phyloP scores from a whole-genome alignment of 495 filamentous ascomycete genomes.

The Xylaria longipes region DNA sequence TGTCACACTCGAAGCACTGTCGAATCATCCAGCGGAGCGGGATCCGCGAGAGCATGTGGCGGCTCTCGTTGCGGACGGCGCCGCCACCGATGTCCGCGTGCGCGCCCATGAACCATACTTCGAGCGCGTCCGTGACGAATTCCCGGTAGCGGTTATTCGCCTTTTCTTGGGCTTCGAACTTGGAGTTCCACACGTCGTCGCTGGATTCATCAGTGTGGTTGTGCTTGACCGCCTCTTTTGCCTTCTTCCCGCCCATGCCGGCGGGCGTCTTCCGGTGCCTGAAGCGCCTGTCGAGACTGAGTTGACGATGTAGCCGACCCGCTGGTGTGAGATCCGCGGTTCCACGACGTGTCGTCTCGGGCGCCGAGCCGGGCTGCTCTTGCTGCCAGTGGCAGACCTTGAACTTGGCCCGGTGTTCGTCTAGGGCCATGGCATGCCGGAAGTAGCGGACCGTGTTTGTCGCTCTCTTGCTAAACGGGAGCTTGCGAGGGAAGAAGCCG shows the following conservation, averaged over 20 bases:
- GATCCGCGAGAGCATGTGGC: slow-evolving; percentile 55
- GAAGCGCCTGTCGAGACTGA: neutral
- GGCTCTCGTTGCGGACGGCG: slow-evolving; percentile 38
- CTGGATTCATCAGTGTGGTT: slow-evolving; percentile 10
- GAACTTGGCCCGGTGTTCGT: slow-evolving; percentile 50
- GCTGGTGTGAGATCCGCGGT: slow-evolving; percentile 15
- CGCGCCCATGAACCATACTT: slow-evolving; percentile 48
- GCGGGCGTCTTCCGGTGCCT: neutral
- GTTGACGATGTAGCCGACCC: neutral
- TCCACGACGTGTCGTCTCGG: neutral
- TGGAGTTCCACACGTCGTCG: slow-evolving; percentile 21
- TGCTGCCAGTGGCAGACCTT: slow-evolving; percentile 44
- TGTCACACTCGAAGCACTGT: slow-evolving; percentile 50
- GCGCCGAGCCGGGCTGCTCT: slow-evolving; percentile 26
- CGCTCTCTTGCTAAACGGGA: slow-evolving; percentile 47
- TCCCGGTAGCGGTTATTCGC: slow-evolving; percentile 18
- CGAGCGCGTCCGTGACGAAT: slow-evolving; percentile 39
- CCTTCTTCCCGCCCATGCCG: neutral
- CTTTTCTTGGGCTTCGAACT: slow-evolving; percentile 35
- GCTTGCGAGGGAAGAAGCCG: slow-evolving; percentile 45
- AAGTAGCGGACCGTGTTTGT: slow-evolving; percentile 45
- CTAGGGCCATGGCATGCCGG: slow-evolving; percentile 48
- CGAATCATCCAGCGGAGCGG: slow-evolving; percentile 51
- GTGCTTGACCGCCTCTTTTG: neutral
- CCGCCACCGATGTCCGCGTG: slow-evolving; percentile 48